Base-by-base conservation (phyloP, 2,329 filamentous ascomycete species). In the Epichloe typhina region DNA sequence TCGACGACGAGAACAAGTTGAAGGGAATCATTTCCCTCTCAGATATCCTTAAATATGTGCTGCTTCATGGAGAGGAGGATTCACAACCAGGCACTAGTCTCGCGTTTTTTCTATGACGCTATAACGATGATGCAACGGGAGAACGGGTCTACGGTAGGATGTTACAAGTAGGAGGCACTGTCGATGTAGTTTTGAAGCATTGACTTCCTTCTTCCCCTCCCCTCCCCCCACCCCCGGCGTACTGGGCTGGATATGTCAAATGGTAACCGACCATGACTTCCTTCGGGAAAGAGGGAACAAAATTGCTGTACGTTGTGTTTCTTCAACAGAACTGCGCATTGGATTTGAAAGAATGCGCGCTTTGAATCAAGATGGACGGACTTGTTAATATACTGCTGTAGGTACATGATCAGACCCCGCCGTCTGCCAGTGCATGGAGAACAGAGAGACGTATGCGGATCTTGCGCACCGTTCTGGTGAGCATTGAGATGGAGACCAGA, bases 21-120 rank as follows among this genome's bases (percentile, higher is more conserved):
- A 86, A 84, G 65, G 93, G 93, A 45, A 81, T 98, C 50, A 82
- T 98, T 53, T 96, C 90, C 6, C 74, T 98, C 50, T 97, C 91
- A 53, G 93, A 98, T 69, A 96, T 98, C 57, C 78, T 98, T 58
- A 89, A 95, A 62, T 96, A 98, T 65, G 88, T 96, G 49, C 74
- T 98, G 56, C 75, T 95, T 21, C 79, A 88, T 58, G 87, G 87
- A 49, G 84, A 88, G 61, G 82, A 80, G 57, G 76, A 82, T 31
- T 56, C 56, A 52, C 26, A 49, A 19, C 19, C 31, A 23, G 43
- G 33, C 33, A 43, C 7, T 26, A 45, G 44, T 40, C 9, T 40
- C 17, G 15, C 33, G 7, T 15, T 31, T 26, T 31, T 26, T 31
- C 12, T 36, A 52, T 36, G 17, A 48, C 31, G n/a, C 31, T 36